Conservation (phyloP, 129 eudicot genomes). For the Apium graveolens region DNA sequence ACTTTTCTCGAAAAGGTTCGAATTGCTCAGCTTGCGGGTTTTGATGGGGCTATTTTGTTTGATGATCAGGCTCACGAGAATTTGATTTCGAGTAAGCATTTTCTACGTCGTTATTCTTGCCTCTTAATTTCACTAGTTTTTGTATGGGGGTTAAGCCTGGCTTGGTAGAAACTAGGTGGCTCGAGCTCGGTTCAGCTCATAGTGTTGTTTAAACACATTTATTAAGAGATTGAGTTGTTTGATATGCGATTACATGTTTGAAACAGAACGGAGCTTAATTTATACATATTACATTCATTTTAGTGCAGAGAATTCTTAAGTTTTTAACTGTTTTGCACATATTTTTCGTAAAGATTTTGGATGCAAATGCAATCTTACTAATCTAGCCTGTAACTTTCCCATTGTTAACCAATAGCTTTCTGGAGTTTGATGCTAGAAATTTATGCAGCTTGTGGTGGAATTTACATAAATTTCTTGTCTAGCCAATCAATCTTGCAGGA, state of each 20-base stretch:
- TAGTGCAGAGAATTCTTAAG: not conserved
- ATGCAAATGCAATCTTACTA: not conserved
- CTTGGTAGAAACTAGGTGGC: not conserved
- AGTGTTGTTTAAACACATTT: not conserved
- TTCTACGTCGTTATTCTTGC: not conserved
- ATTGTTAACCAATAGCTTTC: not conserved
- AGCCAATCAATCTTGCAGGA: not conserved
- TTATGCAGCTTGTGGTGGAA: not conserved
- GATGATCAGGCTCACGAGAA: slow-evolving; percentile 13
- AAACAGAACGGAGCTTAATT: not conserved
- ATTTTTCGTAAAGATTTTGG: not conserved
- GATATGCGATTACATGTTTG: not conserved
- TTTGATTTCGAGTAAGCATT: slow-evolving; percentile 19
- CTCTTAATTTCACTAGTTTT: not conserved
- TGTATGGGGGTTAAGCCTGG: not conserved
- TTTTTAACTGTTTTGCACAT: not conserved
- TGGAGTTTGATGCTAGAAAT: not conserved
- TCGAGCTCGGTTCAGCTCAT: not conserved
- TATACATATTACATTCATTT: not conserved
- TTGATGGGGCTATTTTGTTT: slow-evolving; percentile 22
- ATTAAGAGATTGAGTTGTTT: not conserved
- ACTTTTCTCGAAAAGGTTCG: slow-evolving; percentile 23
- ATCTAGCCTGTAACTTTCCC: not conserved
- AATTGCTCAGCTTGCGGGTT: slow-evolving; percentile 24
- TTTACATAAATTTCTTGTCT: not conserved